Evolutionary conservation across 129 eudicot species (phyloP).

Genomic region (Rutidosis leptorrhynchoides): DNA sequence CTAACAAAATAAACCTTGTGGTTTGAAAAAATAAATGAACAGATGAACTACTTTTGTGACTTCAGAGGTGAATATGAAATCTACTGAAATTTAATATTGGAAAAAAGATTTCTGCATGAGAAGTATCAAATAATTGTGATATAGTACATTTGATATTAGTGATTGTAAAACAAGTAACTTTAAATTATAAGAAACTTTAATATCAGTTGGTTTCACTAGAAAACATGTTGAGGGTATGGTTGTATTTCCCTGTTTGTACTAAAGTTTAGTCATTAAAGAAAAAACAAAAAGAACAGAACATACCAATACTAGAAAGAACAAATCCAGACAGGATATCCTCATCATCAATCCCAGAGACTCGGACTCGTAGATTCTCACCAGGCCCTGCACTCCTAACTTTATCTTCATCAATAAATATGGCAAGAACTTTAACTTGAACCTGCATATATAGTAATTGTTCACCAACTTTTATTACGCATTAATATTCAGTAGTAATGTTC

Average conservation of each 20-base stretch:
- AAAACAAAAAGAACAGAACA: constrained; percentile 21
- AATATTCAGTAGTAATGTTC: background rate
- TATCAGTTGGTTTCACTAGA: background rate
- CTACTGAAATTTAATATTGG: background rate
- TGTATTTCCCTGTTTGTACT: background rate
- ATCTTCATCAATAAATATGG: constrained; percentile 65
- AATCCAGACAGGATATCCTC: constrained; percentile 81
- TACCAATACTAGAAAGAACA: constrained; percentile 64
- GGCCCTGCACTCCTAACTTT: constrained; percentile 73
- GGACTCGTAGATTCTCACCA: constrained; percentile 89
- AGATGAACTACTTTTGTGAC: background rate
- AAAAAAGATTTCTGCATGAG: background rate
- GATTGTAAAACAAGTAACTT: background rate
- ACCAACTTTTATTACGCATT: background rate
- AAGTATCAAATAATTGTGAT: background rate
- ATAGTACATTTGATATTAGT: background rate
- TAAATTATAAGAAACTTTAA: background rate
- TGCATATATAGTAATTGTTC: constrained; percentile 19
- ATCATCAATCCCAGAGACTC: constrained; percentile 85
- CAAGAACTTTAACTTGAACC: constrained; percentile 86
- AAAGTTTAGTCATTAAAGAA: background rate
- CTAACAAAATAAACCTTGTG: background rate
- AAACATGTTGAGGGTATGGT: background rate
- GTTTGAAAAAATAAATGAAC: background rate
- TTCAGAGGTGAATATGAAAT: background rate